A percentile compares a stretch with the other conserved stretches of the same genome.
phyloP scores from a whole-genome alignment of 2,329 filamentous ascomycete species.

The Mycosphaerelloides madeirae region DNA sequence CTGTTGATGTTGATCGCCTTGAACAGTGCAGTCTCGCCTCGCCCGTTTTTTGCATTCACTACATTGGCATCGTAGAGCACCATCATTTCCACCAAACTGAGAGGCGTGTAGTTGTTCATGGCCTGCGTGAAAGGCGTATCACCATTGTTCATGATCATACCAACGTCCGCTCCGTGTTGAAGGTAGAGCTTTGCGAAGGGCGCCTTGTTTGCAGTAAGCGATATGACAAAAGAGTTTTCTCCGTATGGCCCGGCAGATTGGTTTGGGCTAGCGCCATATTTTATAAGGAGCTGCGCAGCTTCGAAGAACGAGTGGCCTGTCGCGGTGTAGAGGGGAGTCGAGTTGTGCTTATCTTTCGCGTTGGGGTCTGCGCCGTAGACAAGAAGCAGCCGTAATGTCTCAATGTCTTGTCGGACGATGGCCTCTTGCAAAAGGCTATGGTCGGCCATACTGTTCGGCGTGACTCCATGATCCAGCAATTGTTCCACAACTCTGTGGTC shows the following conservation, averaged over 20 bases:
- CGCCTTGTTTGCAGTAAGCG: constrained; percentile 48
- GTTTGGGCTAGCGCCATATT: constrained; percentile 60
- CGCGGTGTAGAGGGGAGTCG: constrained; percentile 55
- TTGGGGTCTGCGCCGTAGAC: constrained; percentile 58
- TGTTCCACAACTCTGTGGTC: constrained; percentile 27
- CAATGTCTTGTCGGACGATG: constrained; percentile 25
- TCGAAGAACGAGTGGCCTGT: constrained; percentile 48
- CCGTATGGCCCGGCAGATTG: constrained; percentile 46
- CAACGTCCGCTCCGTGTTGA: constrained; percentile 56
- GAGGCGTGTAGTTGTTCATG: constrained; percentile 56
- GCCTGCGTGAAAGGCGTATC: constrained; percentile 57
- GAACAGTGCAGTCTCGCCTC: constrained; percentile 61
- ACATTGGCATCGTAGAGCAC: constrained; percentile 56
- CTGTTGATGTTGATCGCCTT: constrained; percentile 55
- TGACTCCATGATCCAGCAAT: constrained; percentile 22
- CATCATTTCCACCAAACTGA: constrained; percentile 54
- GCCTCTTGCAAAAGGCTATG: constrained; percentile 21
- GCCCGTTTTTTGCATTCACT: constrained; percentile 56
- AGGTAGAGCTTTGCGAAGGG: constrained; percentile 57
- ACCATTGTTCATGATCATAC: constrained; percentile 51
- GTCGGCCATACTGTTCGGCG: constrained; percentile 5
- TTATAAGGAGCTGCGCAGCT: constrained; percentile 56
- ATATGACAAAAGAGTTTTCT: constrained; percentile 54
- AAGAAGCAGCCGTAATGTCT: constrained; percentile 51
- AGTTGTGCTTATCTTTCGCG: constrained; percentile 55